These are phyloP conservation scores for Ceratobasidium sp. DNA, from an alignment of 1,284 basidiomycete genomes.

Conservation along the genomic window DNA sequence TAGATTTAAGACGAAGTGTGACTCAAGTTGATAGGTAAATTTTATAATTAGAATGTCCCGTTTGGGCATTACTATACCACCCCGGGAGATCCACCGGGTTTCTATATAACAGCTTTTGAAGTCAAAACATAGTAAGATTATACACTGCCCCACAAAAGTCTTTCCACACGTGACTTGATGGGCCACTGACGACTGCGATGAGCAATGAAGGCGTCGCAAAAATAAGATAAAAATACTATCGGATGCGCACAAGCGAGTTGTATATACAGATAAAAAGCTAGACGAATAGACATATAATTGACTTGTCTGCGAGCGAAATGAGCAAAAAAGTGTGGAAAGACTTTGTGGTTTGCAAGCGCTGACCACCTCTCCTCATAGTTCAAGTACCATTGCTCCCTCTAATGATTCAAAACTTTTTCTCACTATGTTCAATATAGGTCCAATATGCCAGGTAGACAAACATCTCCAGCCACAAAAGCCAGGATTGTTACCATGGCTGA, in stretches of 20 bases:
- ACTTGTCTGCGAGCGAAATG: not conserved
- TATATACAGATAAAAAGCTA: not conserved
- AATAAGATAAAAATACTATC: not conserved
- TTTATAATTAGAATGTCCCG: too few species aligned
- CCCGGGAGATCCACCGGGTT: too few species aligned
- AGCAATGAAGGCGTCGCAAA: not conserved
- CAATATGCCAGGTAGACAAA: constrained; percentile 12
- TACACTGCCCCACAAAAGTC: not conserved
- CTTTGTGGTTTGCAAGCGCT: not conserved
- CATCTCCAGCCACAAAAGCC: constrained; percentile 11
- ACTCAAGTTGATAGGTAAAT: too few species aligned
- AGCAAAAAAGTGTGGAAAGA: not conserved
- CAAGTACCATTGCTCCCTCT: not conserved
- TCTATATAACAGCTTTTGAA: too few species aligned
- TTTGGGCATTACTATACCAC: too few species aligned
- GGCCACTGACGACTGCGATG: not conserved
- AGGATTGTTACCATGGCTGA: constrained; percentile 21
- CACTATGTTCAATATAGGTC: not conserved
- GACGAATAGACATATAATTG: not conserved
- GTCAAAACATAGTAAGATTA: too few species aligned
- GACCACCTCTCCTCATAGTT: not conserved
- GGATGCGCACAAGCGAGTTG: not conserved
- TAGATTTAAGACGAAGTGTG: too few species aligned
- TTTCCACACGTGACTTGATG: not conserved
- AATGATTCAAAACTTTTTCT: not conserved